Conservation (phyloP, 2,329 filamentous ascomycete species). For the Hypomyces perniciosus region DNA sequence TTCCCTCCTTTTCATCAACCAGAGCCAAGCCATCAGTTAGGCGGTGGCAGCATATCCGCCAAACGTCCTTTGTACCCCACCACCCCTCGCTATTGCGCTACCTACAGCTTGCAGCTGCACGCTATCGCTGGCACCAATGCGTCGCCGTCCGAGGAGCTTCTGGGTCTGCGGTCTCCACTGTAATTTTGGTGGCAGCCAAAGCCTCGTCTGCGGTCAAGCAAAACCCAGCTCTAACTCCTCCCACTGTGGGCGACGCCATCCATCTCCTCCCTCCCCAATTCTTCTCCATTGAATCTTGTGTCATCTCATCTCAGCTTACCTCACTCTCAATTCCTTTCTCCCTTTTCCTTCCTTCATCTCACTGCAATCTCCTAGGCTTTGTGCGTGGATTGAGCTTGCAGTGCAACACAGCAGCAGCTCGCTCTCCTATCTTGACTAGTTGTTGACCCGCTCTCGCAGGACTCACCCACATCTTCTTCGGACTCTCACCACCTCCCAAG, state of each 20-base stretch:
- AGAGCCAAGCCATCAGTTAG: neutral
- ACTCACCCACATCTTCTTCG: constrained; percentile 7
- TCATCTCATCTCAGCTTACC: constrained; percentile 11
- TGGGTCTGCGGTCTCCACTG: constrained; percentile 15
- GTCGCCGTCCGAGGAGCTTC: constrained; percentile 8
- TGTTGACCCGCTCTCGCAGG: constrained; percentile 21
- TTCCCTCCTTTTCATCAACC: neutral
- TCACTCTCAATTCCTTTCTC: constrained; percentile 10
- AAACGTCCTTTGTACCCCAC: neutral
- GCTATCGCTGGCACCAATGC: constrained; percentile 4
- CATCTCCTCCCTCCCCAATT: constrained; percentile 13
- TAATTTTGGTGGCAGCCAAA: constrained; percentile 18
- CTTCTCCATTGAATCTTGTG: constrained; percentile 11
- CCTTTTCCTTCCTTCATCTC: constrained; percentile 10
- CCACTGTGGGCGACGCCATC: constrained; percentile 11
- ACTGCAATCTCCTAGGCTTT: neutral
- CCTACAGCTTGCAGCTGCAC: constrained; percentile 11
- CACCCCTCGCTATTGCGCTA: neutral
- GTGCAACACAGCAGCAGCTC: constrained; percentile 1
- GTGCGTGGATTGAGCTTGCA: neutral
- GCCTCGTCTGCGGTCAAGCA: constrained; percentile 12
- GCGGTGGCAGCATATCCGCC: neutral
- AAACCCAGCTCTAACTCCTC: constrained; percentile 12
- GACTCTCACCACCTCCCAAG: constrained; percentile 23
- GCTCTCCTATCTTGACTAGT: constrained; percentile 4